phyloP scores from a whole-genome alignment of 129 eudicot genomes.

The Centaurea solstitialis region DNA sequence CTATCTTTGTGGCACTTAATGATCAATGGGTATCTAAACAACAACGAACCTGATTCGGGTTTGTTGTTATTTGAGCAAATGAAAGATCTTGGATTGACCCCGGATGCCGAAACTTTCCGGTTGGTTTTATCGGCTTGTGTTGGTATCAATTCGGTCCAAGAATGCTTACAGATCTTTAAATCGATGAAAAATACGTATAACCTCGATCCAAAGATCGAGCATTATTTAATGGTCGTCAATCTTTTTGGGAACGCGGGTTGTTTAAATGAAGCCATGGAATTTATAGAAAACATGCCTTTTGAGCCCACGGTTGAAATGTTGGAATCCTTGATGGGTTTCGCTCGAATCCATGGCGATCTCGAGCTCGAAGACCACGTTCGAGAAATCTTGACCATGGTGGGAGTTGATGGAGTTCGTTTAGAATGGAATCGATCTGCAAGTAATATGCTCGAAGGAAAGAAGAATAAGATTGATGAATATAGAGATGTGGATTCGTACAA shows the following conservation, averaged over 20 bases:
- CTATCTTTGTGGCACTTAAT: slow-evolving; percentile 48
- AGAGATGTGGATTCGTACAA: slow-evolving; percentile 34
- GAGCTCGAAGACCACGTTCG: slow-evolving; percentile 64
- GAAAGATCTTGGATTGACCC: slow-evolving; percentile 42
- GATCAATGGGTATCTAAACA: slow-evolving; percentile 58
- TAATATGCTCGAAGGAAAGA: slow-evolving; percentile 72
- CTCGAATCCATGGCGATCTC: slow-evolving; percentile 67
- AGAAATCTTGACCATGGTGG: slow-evolving; percentile 37
- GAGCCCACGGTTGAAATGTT: slow-evolving; percentile 48
- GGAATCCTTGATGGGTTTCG: slow-evolving; percentile 44
- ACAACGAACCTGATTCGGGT: slow-evolving; percentile 42
- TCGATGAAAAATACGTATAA: slow-evolving; percentile 35
- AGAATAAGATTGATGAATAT: slow-evolving; percentile 49
- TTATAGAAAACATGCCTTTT: slow-evolving; percentile 44
- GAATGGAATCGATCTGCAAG: slow-evolving; percentile 36
- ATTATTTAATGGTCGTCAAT: slow-evolving; percentile 42
- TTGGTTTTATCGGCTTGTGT: slow-evolving; percentile 57
- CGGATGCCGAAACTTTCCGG: slow-evolving; percentile 54
- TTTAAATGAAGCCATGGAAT: slow-evolving; percentile 61
- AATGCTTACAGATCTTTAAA: slow-evolving; percentile 36
- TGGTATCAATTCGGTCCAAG: slow-evolving; percentile 38
- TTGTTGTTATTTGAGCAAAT: slow-evolving; percentile 39
- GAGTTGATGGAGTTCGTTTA: slow-evolving; percentile 14
- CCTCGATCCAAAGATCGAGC: slow-evolving; percentile 37
- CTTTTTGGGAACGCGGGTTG: slow-evolving; percentile 62